Percentiles rank a stretch among this genome's conserved stretches.
These are phyloP conservation scores for Hymenoscyphus occultus DNA, from an alignment of 2,329 filamentous ascomycete genomes.

Conservation along the genomic window DNA sequence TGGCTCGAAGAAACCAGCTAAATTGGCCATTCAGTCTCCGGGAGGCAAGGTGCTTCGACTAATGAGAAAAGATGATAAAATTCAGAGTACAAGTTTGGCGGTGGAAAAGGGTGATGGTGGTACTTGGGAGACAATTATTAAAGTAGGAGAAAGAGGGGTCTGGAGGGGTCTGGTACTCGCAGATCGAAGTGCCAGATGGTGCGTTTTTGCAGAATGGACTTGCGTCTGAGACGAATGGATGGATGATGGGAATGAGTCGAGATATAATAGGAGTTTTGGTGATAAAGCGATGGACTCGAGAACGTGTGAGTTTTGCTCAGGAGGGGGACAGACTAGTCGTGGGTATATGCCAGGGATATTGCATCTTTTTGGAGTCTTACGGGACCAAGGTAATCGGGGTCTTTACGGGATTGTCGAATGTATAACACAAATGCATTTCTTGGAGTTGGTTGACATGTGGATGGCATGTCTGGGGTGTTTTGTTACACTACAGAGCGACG, in stretches of 20 bases:
- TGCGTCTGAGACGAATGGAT: constrained; percentile 31
- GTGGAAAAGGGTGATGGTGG: constrained; percentile 68
- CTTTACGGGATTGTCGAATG: constrained; percentile 3
- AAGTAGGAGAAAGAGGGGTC: constrained; percentile 76
- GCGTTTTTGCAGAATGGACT: constrained; percentile 84
- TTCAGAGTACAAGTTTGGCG: constrained; percentile 33
- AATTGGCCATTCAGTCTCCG: constrained; percentile 90
- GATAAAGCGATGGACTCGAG: background rate
- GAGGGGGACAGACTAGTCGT: background rate
- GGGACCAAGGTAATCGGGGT: constrained; percentile 7
- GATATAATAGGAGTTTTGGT: background rate
- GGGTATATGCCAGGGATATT: background rate
- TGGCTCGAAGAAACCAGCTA: constrained; percentile 78
- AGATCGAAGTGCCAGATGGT: constrained; percentile 81
- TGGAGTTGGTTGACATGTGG: constrained; percentile 15
- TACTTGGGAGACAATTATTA: constrained; percentile 87
- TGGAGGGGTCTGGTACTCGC: constrained; percentile 82
- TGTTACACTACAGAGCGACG: background rate
- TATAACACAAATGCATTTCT: constrained; percentile 17
- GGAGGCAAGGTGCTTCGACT: constrained; percentile 90
- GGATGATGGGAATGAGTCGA: background rate
- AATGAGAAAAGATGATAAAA: constrained; percentile 72
- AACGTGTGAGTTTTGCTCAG: background rate
- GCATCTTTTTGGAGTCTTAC: constrained; percentile 15
- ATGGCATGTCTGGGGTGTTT: background rate